A percentile compares a stretch with the other conserved stretches of the same genome.
Evolutionary conservation across 2,329 filamentous ascomycete genomes (phyloP).

Genomic region (Trichoderma simmonsii): DNA sequence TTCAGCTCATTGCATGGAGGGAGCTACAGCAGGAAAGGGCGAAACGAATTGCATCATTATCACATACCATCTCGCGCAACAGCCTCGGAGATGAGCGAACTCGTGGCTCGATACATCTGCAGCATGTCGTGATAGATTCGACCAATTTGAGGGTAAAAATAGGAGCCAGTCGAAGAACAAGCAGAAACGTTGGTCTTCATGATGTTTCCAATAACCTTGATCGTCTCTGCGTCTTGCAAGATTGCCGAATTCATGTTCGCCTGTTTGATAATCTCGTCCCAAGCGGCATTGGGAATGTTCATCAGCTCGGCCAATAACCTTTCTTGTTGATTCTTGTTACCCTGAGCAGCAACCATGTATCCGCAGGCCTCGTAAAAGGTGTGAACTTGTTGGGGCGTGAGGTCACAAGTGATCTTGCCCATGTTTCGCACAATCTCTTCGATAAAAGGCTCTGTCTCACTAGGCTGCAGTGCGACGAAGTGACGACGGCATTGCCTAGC

Average conservation of each 20-base stretch:
- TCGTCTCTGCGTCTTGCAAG: constrained; percentile 87
- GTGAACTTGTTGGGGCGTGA: constrained; percentile 95
- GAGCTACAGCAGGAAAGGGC: not conserved
- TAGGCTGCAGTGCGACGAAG: constrained; percentile 93
- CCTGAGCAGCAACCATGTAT: constrained; percentile 98
- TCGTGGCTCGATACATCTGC: constrained; percentile 98
- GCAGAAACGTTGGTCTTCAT: constrained; percentile 99
- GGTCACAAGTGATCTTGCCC: constrained; percentile 90
- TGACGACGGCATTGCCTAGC: constrained; percentile 96
- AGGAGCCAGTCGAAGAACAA: constrained; percentile 91
- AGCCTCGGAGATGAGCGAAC: constrained; percentile 89
- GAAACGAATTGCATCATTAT: constrained; percentile 11
- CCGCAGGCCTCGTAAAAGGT: constrained; percentile 99
- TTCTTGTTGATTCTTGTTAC: constrained; percentile 91
- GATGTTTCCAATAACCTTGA: constrained; percentile 98
- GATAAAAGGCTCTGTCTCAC: constrained; percentile 93
- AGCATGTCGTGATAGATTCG: constrained; percentile 98
- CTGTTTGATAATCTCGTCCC: constrained; percentile 89
- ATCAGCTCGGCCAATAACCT: constrained; percentile 87
- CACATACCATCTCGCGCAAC: constrained; percentile 76
- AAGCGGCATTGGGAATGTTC: constrained; percentile 88
- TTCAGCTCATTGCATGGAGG: not conserved
- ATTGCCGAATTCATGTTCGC: constrained; percentile 83
- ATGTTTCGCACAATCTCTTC: constrained; percentile 97
- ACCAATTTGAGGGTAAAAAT: constrained; percentile 97